Evolutionary conservation across 1,284 basidiomycete genomes (phyloP).

Genomic region (Sporisorium graminicola): DNA sequence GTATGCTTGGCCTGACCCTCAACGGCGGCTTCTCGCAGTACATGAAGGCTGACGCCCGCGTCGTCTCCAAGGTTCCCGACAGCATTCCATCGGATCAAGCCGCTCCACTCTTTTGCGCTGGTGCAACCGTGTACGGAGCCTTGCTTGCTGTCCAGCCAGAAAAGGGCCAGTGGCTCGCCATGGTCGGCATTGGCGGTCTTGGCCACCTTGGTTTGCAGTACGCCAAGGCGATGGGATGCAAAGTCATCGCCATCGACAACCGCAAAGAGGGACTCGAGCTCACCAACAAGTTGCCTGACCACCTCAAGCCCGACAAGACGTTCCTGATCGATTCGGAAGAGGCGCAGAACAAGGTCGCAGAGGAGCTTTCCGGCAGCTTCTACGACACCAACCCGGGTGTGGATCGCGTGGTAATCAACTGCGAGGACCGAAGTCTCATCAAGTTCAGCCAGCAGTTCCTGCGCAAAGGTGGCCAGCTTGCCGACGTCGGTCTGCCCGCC

Average conservation of each 20-base stretch:
- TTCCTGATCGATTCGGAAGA: constrained; percentile 53
- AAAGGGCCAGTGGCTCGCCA: constrained; percentile 69
- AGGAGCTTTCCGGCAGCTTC: constrained; percentile 51
- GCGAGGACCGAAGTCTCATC: constrained; percentile 51
- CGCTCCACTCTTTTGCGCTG: constrained; percentile 72
- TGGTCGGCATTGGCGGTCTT: constrained; percentile 71
- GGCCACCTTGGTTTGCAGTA: constrained; percentile 70
- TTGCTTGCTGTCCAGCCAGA: constrained; percentile 65
- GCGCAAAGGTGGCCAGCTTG: constrained; percentile 57
- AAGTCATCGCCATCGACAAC: constrained; percentile 68
- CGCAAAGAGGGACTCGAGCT: constrained; percentile 50
- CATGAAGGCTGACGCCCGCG: constrained; percentile 60
- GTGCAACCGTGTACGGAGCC: constrained; percentile 70
- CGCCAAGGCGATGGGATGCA: constrained; percentile 69
- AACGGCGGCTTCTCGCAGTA: constrained; percentile 62
- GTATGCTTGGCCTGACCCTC: constrained; percentile 54
- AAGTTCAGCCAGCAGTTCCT: constrained; percentile 57
- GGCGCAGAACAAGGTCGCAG: constrained; percentile 42
- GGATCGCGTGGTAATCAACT: constrained; percentile 61
- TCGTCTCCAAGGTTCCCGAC: constrained; percentile 65
- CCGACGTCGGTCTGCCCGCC: constrained; percentile 59
- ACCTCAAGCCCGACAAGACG: constrained; percentile 59
- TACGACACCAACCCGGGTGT: constrained; percentile 62
- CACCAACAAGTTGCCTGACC: constrained; percentile 34
- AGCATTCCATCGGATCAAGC: constrained; percentile 56